Base-by-base conservation (phyloP, 1,284 basidiomycete genomes). In the Cutaneotrichosporon spelunceum region DNA sequence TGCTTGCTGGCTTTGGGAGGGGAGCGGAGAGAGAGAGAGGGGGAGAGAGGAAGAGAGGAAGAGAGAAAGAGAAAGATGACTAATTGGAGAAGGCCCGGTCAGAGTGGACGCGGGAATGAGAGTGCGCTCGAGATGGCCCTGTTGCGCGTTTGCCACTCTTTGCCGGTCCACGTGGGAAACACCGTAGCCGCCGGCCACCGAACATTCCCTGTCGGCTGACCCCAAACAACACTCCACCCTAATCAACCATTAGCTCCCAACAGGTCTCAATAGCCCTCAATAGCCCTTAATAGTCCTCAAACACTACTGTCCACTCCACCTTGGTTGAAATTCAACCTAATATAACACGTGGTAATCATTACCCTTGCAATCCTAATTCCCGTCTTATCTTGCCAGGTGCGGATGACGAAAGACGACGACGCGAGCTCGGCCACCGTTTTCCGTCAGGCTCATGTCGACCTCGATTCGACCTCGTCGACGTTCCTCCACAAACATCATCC, bases 61-160 rank as follows among this genome's bases (percentile, higher is more conserved):
- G 48, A 33, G 8, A 14, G 4, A 10, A 26, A 29, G 13, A 44
- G 34, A 26, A 9, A 29, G 19, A 23, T 30, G 36, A 55, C 23
- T 14, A 39, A 24, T 13, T 23, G 50, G 34, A 45, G 24, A 26
- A 44, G 53, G 33, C n/a, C 2, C 30, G 34, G 19, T 66, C 56
- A 11, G 72, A 68, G 74, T 74, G 76, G 47, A 27, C 36, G 60
- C 23, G 7, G 34, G 24, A n/a, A 19, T 19, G 13, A 3, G 16
- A 19, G 53, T 10, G 45, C 7, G 11, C 13, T 13, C 23, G 45
- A 48, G 45, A 48, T 48, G 45, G 26, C 45, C 45, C 23, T 26
- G 45, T 48, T 44, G 6, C 42, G 7, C 7, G 8, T 44, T 44
- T 48, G 45, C 45, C 45, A 42, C 39, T 42, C 39, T 42, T 42